phyloP scores from a whole-genome alignment of 345 rosid species.

The Physaria fendleri region DNA sequence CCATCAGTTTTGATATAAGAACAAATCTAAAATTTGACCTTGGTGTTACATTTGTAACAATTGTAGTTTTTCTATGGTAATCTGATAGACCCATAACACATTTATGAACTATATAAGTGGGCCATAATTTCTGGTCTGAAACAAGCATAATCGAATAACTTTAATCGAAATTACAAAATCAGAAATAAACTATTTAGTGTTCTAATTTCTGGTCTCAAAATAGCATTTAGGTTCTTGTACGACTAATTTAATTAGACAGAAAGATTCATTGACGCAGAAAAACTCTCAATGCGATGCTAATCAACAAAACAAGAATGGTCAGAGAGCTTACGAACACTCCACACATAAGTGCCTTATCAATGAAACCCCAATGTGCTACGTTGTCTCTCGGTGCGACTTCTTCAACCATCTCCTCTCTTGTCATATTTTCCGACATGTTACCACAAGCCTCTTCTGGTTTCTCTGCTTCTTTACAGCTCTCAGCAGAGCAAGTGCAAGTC shows the following conservation, averaged over 20 bases:
- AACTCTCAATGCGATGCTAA: slow-evolving; percentile 41
- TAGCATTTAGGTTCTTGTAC: background rate
- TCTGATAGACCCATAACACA: no score
- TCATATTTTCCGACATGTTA: background rate
- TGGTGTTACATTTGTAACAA: no score
- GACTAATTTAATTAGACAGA: background rate
- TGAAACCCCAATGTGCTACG: slow-evolving; percentile 34
- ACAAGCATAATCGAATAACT: no score
- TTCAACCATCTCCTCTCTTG: slow-evolving; percentile 5
- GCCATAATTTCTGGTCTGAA: no score
- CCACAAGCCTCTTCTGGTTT: slow-evolving; percentile 25
- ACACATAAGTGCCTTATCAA: slow-evolving; percentile 56
- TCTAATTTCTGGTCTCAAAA: no score
- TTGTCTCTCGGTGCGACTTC: slow-evolving; percentile 14
- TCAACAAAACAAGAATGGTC: slow-evolving; percentile 39
- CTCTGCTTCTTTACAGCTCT: slow-evolving; percentile 47
- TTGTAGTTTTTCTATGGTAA: no score
- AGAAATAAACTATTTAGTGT: no score
- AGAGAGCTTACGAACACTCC: slow-evolving; percentile 59
- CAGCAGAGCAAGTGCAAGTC: slow-evolving; percentile 41
- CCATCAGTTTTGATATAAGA: no score
- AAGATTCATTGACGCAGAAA: slow-evolving; percentile 22
- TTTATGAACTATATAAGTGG: no score
- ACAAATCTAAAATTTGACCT: no score
- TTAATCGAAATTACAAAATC: no score